phyloP scores from a whole-genome alignment of 2,329 filamentous ascomycete genomes.

The Tolypocladium endophyticum region DNA sequence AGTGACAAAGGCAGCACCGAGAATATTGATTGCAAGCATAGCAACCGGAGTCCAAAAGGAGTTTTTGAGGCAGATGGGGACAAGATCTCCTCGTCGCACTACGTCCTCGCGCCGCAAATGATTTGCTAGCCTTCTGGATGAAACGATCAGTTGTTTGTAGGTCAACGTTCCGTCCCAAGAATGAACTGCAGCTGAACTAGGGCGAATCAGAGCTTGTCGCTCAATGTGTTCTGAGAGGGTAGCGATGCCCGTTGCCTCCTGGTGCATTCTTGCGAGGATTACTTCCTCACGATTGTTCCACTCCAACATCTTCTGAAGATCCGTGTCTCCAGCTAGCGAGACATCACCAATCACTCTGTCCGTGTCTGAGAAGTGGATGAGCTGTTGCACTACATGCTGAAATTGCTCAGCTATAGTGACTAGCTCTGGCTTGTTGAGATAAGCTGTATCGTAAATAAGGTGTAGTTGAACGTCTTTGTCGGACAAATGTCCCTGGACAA shows the following conservation, averaged over 20 bases:
- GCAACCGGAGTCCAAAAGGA: conserved; percentile 22
- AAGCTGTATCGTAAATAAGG: background rate
- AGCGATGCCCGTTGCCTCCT: background rate
- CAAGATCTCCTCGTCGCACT: conserved; percentile 11
- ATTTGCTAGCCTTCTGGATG: conserved; percentile 25
- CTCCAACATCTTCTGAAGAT: background rate
- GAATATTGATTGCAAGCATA: conserved; percentile 23
- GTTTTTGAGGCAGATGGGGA: conserved; percentile 26
- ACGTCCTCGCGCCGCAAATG: conserved; percentile 10
- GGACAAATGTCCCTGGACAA: background rate
- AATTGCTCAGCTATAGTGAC: background rate
- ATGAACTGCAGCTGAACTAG: conserved; percentile 23
- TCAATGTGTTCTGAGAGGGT: background rate
- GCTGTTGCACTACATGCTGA: background rate
- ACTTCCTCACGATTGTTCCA: background rate
- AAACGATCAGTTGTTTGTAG: conserved; percentile 25
- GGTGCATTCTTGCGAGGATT: background rate
- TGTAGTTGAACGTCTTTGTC: background rate
- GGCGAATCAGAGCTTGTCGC: conserved; percentile 20
- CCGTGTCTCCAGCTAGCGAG: background rate
- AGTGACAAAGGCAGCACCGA: conserved; percentile 18
- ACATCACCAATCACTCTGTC: background rate
- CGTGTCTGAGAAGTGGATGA: background rate
- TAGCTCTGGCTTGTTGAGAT: background rate
- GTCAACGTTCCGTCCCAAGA: conserved; percentile 34